Evolutionary conservation across 345 rosid species (phyloP), one percentile per base, ranked within the genome.

Genomic region (Brassica rapa): DNA sequence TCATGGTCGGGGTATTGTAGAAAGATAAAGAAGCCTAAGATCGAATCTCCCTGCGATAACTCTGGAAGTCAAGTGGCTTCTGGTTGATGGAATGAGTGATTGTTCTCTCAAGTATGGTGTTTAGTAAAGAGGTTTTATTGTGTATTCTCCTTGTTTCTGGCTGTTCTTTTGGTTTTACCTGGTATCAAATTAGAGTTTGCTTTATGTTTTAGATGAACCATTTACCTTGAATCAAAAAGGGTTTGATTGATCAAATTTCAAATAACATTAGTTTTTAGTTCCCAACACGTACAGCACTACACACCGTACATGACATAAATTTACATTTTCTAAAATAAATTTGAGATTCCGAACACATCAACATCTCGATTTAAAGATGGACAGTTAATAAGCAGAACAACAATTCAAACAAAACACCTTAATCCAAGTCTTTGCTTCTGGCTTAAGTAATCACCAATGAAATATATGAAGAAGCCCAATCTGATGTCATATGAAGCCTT

Each of bases 1-100:
- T 70, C 79, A 2, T 75, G 72, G 1, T 23, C 72, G 1, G 76
- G 62, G 41, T 80, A 80, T 4, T 8, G 16, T 30, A 2, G 46
- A 37, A 55, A 75, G 57, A 41, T 63, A 10, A 80, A 80, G 80
- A 80, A 56, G 35, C 80, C 72, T 5, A 75, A 80, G 71, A 10
- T 75, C 0, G 83, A 80, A 70, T 16, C 46, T 14, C 27, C 24
- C 1, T 75, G 83, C 25, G 80, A 80, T 70, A 75, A 75, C 76
- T 80, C 83, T 24, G 83, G 83, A 23, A 80, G 83, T 65, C 83
- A 75, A 75, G 76, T 80, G 24, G 83, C 83, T 70, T 80, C 80
- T 21, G 76, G 23, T 57, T 75, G 68, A 80, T 56, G 8, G 11
- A 32, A 73, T 6, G 8, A 41, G 14, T 46, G n/a, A 35, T 1